These are phyloP conservation scores for Sophora flavescens DNA, from an alignment of 306 rosid genomes.

Conservation along the genomic window DNA sequence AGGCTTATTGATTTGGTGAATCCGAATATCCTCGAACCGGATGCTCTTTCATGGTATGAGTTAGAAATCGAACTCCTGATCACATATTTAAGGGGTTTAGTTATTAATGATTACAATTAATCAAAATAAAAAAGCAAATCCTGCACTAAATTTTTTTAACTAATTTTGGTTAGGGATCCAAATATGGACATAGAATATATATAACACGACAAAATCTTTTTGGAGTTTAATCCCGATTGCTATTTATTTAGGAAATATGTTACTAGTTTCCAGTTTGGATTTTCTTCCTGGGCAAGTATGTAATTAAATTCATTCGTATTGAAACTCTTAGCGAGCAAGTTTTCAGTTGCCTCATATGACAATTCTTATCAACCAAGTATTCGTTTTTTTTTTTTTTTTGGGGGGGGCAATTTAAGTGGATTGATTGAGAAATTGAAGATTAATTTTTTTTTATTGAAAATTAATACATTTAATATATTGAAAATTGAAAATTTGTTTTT, in stretches of 20 bases:
- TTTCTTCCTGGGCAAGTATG: not conserved
- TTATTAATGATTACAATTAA: not conserved
- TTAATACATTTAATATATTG: too few relatives aligned
- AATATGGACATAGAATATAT: not conserved
- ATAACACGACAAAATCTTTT: not conserved
- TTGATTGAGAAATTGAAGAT: too few relatives aligned
- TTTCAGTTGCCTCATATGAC: not conserved
- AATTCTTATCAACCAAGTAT: not conserved
- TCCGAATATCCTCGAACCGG: too few relatives aligned
- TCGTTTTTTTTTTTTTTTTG: not conserved
- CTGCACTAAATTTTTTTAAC: not conserved
- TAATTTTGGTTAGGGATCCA: slow-evolving; percentile 1
- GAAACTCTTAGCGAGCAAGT: not conserved
- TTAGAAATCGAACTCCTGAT: too few relatives aligned
- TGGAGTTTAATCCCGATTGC: not conserved
- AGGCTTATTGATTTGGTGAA: slow-evolving; percentile 1
- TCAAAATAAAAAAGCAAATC: not conserved
- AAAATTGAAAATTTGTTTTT: too few relatives aligned
- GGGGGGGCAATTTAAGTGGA: too few relatives aligned
- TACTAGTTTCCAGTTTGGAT: not conserved
- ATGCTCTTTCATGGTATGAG: too few relatives aligned
- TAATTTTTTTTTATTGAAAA: too few relatives aligned
- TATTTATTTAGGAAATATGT: not conserved
- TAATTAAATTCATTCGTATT: not conserved
- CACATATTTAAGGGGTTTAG: too few relatives aligned